Evolutionary conservation across 208 protist genomes (phyloP), one percentile per base, ranked within the genome.

Genomic region (Leishmania amazonensis): DNA sequence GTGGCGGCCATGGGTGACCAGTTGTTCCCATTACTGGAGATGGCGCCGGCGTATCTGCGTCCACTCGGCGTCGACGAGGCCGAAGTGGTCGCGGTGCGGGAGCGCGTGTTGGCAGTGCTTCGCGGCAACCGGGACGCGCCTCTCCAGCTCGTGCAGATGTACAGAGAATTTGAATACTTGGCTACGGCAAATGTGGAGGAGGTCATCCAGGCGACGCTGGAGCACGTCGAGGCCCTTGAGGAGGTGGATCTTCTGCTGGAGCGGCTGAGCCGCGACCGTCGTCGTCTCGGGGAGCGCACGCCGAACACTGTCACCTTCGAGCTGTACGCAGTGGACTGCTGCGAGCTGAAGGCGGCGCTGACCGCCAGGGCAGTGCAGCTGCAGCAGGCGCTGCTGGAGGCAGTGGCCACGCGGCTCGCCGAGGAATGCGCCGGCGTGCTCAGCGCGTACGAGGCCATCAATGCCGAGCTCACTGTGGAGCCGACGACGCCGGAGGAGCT

Each of bases 401-500:
- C 89, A 19, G 83, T 98, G 9, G 90, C 94, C 42, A 68, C 82
- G 74, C 90, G 83, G 31, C 83, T 97, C 65, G 65, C 74, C n/a
- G 81, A 90, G 47, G 91, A 95, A 76, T 95, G 91, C 73, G 81
- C 85, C 17, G 47, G 80, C 11, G 92, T 98, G 49, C 88, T 96
- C 3, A 68, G 81, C 31, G 84, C 90, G 21, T 99, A 98, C 85
- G 85, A 93, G 62, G 81, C 54, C 11, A 97, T 98, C 77, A 90
- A 93, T 81, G 79, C 83, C 15, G 87, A 90, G 13, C 89, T 99
- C 73, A 73, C 88, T 45, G 77, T 97, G 45, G 91, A 97, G 64
- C 94, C 95, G 11, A 90, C 83, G 28, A 98, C 95, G 58, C 96
- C 97, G 24, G 96, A 99, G 88, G 96, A 98, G 85, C 87, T 99